Base-by-base conservation (phyloP, 1,284 basidiomycete species). In the Puccinia hordei region DNA sequence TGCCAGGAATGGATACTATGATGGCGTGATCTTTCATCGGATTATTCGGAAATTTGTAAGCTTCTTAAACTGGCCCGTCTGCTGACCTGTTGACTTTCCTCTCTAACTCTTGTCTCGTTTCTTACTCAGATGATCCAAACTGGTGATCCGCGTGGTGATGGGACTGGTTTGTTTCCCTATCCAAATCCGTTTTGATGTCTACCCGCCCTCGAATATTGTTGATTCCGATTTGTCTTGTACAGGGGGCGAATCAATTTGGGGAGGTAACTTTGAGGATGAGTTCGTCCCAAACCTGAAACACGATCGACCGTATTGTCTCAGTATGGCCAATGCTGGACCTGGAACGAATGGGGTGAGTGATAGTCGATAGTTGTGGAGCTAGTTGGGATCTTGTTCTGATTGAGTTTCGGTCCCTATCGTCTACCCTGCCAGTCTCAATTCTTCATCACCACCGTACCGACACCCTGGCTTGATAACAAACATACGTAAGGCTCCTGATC, bases 241-340 rank as follows among this genome's bases (percentile, higher is more conserved):
- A 77, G 75, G 97, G n/a, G 97, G 97, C 30, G 91, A 90, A 81
- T 94, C 92, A 22, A 93, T 98, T 82, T 99, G 96, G 96, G 95
- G 92, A 1, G 87, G 88, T 72, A 92, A 94, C 74, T 99, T 99
- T 84, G 96, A 97, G 85, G 97, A 99, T 86, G 96, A 99, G 87
- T 95, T 99, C 85, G 89, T 90, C 41, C 91, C 93, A 82, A 91
- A 92, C 78, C 87, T 97, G 80, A 92, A 91, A 85, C 96, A 98
- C 86, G 94, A 98, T 86, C 88, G 94, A 81, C 95, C 96, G 0
- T 98, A 98, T 85, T 97, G 93, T n/a, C 88, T 99, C 71, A 95
- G 93, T 84, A 98, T 98, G 95, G 97, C 97, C n/a, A 99, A 99
- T 82, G 93, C 94, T 1, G 96, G 97, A 0, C 91, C 94, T 0